Evolutionary conservation across 306 rosid species (phyloP).

Genomic region (Alnus glutinosa): DNA sequence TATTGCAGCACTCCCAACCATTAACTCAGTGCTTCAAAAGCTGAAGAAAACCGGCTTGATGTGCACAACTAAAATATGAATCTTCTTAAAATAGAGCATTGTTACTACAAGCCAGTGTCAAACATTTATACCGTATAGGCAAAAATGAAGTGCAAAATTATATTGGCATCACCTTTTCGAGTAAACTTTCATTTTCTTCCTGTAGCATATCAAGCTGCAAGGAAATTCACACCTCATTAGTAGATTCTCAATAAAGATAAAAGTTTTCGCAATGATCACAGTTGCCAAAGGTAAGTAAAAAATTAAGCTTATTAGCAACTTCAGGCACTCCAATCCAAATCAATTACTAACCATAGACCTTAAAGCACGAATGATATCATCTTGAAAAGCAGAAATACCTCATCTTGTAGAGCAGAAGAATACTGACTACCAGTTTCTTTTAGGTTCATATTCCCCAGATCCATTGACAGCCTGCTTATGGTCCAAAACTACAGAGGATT

Average conservation of each 20-base stretch:
- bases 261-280: background rate
- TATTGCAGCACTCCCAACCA: conserved; percentile 16
- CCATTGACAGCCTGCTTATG: conserved; percentile 71
- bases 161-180: conserved; percentile 75
- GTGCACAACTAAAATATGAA: background rate
- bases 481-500: conserved; percentile 31
- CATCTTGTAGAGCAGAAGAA: conserved; percentile 80
- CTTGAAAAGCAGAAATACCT: conserved; percentile 45
- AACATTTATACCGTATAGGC: conserved; percentile 10
- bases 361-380: conserved; percentile 13
- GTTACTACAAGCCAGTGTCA: conserved; percentile 21
- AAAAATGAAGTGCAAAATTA: conserved; percentile 28
- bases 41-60: conserved; percentile 6
- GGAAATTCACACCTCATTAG: conserved; percentile 38
- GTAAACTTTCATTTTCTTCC: conserved; percentile 83
- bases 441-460: conserved; percentile 75
- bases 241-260: conserved; percentile 17
- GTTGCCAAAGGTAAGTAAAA: conserved; percentile 16
- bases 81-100: conserved; percentile 6
- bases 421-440: conserved; percentile 52
- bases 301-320: conserved; percentile 9
- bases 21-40: conserved; percentile 8
- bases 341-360: background rate
- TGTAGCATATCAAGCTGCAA: conserved; percentile 99
- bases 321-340: background rate